phyloP scores from a whole-genome alignment of 441 rosid genomes.

The Corymbia citriodora region DNA sequence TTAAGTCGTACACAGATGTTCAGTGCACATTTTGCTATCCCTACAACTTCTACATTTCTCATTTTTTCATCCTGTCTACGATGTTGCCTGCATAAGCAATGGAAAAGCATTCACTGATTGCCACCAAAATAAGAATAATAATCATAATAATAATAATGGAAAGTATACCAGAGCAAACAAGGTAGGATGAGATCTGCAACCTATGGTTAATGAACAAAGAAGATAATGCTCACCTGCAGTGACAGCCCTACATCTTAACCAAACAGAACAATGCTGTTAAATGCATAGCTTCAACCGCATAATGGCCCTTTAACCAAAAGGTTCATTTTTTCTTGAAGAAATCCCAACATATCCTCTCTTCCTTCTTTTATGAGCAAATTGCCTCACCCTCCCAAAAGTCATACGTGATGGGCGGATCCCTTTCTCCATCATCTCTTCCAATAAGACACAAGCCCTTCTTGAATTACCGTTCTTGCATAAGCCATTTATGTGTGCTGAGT shows the following conservation, averaged over 20 bases:
- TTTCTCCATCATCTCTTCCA: slow-evolving; percentile 89
- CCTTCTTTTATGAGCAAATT: slow-evolving; percentile 72
- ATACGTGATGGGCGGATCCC: slow-evolving; percentile 63
- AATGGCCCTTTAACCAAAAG: slow-evolving; percentile 69
- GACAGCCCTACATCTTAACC: neutral
- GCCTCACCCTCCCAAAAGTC: slow-evolving; percentile 73
- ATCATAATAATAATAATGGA: too few relatives aligned
- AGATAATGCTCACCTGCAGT: neutral
- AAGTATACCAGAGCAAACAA: too few relatives aligned
- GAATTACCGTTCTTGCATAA: slow-evolving; percentile 48
- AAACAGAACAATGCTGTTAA: neutral
- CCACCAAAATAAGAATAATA: too few relatives aligned
- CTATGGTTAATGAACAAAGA: neutral
- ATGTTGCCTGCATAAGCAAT: neutral
- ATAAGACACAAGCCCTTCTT: slow-evolving; percentile 52
- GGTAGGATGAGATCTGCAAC: too few relatives aligned
- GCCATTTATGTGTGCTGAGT: slow-evolving; percentile 66
- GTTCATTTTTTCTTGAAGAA: slow-evolving; percentile 76
- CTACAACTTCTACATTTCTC: neutral
- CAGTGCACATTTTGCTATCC: neutral
- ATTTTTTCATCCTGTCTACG: too few relatives aligned
- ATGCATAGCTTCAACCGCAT: neutral
- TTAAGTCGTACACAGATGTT: neutral
- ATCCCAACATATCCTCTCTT: slow-evolving; percentile 75
- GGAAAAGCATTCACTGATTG: neutral